These are phyloP conservation scores for Apiotrichum sp. DNA, from an alignment of 1,284 basidiomycete genomes.

Conservation along the genomic window DNA sequence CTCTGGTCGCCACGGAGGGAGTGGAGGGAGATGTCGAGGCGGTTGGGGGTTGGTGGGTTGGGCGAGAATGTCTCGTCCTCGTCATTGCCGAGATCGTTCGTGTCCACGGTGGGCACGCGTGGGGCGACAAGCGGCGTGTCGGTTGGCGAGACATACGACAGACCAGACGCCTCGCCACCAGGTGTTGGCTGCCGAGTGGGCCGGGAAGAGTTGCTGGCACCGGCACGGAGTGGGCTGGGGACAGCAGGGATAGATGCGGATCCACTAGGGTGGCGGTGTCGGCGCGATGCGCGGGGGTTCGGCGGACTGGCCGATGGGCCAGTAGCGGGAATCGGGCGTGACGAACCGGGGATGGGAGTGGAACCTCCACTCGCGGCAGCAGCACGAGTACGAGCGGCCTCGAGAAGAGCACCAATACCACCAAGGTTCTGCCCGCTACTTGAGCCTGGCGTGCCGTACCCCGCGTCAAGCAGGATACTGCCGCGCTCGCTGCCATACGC, in stretches of 20 bases:
- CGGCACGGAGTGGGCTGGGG: conserved; percentile 34
- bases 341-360: background rate
- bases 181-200: conserved; percentile 48
- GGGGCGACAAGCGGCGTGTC: conserved; percentile 37
- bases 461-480: conserved; percentile 85
- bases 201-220: conserved; percentile 35
- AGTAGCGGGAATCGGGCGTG: conserved; percentile 3
- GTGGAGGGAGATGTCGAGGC: conserved; percentile 53
- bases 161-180: conserved; percentile 12
- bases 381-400: conserved; percentile 35
- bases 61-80: conserved; percentile 26
- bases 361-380: background rate
- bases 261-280: conserved; percentile 26
- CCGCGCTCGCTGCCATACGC: conserved; percentile 92
- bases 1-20: conserved; percentile 30
- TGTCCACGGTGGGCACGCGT: conserved; percentile 27
- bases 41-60: conserved; percentile 54
- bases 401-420: conserved; percentile 30
- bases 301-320: conserved; percentile 6
- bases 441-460: conserved; percentile 48
- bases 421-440: conserved; percentile 17
- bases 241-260: conserved; percentile 27
- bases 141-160: conserved; percentile 41
- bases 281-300: conserved; percentile 16
- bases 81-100: conserved; percentile 20